Base-by-base conservation (phyloP, 2,329 filamentous ascomycete genomes). In the Alternaria postmessia region DNA sequence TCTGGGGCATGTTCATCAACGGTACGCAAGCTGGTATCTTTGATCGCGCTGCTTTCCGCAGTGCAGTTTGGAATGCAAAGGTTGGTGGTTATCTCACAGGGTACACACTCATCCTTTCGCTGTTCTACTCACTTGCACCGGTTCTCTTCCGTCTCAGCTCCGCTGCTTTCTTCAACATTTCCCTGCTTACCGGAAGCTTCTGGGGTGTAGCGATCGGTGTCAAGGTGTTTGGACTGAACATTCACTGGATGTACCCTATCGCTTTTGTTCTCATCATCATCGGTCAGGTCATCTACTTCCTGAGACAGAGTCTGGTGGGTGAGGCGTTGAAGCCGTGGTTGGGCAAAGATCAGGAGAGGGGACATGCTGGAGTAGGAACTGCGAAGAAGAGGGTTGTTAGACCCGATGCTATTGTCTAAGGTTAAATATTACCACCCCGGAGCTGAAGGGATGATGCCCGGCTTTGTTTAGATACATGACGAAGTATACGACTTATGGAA, bases 81-180 rank as follows among this genome's bases (percentile, higher is more conserved):
- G 80, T 96, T 44, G 90, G 86, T 38, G 93, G 93, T 20, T 98
- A 96, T 78, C 83, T 98, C 38, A 84, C 89, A n/a, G 95, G 94
- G 1, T 99, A 94, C 80, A 98, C 95, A 0, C 80, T 97, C 18
- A 89, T 89, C 61, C 85, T 99, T 22, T 84, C 86, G 54, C 81
- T 95, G 61, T 99, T 99, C 81, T 99, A 99, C 83, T 89, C 89
- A 7, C 83, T 95, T 3, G 93, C 91, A 0, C 95, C 95, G 0
- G 81, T 98, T 55, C 86, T 99, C 64, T 89, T 98, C 80, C 92
- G 95, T 66, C 91, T 98, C 82, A 91, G 91, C 28, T 91, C 88
- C 16, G 95, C 95, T 3, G 94, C 94, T 20, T 97, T 99, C 81
- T 96, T 97, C 84, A 96, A 99, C 80, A 96, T 98, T 73, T 94